phyloP scores from a whole-genome alignment of 257 asterid genomes.

The Euphrasia confusa region DNA sequence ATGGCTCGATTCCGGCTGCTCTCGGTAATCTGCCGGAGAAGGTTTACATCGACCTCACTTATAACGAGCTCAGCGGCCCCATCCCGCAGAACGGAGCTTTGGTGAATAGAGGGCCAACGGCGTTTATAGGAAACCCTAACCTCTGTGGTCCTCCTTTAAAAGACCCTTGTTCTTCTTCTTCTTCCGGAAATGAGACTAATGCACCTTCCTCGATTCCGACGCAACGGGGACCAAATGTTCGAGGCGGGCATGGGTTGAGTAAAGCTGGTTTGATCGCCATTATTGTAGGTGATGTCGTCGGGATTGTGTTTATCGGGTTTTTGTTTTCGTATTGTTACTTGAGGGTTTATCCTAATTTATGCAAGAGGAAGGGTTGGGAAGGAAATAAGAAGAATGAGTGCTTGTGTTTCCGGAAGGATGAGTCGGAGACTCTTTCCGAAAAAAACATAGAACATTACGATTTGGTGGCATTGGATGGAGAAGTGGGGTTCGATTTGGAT shows the following conservation, averaged over 20 bases:
- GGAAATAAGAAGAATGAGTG: slow-evolving; percentile 52
- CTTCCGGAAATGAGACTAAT: slow-evolving; percentile 36
- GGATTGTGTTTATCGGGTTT: slow-evolving; percentile 68
- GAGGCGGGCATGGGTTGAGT: slow-evolving; percentile 49
- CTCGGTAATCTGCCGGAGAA: slow-evolving; percentile 86
- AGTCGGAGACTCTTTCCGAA: slow-evolving; percentile 71
- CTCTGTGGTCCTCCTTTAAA: slow-evolving; percentile 92
- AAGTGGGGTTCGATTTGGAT: slow-evolving; percentile 73
- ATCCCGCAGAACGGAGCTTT: slow-evolving; percentile 89
- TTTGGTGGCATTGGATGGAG: slow-evolving; percentile 63
- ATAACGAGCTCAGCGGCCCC: slow-evolving; percentile 68
- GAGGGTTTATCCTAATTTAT: slow-evolving; percentile 39
- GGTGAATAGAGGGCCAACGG: slow-evolving; percentile 88
- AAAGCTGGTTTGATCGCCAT: slow-evolving; percentile 52
- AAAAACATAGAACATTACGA: slow-evolving; percentile 58
- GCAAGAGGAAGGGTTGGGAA: slow-evolving; percentile 34
- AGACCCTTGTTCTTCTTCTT: slow-evolving; percentile 53
- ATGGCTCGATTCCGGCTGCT: slow-evolving; percentile 66
- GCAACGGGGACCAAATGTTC: slow-evolving; percentile 29
- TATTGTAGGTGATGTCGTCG: slow-evolving; percentile 63
- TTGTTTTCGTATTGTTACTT: slow-evolving; percentile 68
- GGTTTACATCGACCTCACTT: slow-evolving; percentile 78
- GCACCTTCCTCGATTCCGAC: slow-evolving; percentile 54
- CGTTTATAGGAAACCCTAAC: slow-evolving; percentile 74
- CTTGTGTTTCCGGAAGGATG: slow-evolving; percentile 74